Evolutionary conservation across 202 grass and related monocot species (phyloP), one percentile per base, ranked within the genome.

Genomic region (Dendrocalamus latiflorus): DNA sequence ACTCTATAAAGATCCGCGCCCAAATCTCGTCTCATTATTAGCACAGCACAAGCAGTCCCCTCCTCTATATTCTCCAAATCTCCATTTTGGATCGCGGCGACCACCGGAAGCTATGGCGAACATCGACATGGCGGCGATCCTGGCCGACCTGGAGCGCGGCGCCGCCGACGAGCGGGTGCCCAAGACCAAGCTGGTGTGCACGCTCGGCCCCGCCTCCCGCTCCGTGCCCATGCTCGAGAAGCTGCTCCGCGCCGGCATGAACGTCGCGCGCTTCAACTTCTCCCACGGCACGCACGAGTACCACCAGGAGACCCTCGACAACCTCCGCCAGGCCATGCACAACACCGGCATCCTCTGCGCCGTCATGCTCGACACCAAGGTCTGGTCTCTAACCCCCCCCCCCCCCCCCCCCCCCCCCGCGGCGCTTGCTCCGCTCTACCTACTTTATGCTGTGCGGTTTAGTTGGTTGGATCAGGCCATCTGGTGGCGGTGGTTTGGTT

Each of bases 281-380:
- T 95, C 93, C 20, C 96, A 99, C 72, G 96, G 96, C 76, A 90
- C 87, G 13, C 96, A 99, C 83, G 91, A 78, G 33, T 99, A 99
- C 86, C 96, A 99, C 89, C 89, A 96, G 89, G 96, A 96, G 89
- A 99, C 96, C 54, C 88, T 99, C 61, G 85, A 99, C 75, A 87
- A 79, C 77, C 93, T 99, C 39, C 88, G 86, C 12, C 85, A 90
- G 70, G 96, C 96, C 56, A 99, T 99, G 96, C 96, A 93, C 51
- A 93, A 86, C 88, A 99, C 96, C 64, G 90, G 87, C 54, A 93
- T 99, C 78, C 86, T 99, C 1, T 95, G 93, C 67, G 96, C 96
- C 54, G 83, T 95, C 85, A 99, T 99, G 96, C 96, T 99, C 39
- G 96, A 99, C 84, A 99, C 96, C 25, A 99, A 99, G 93, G 96